Evolutionary conservation across 495 filamentous ascomycete species (phyloP).

Genomic region (Neurospora discreta): DNA sequence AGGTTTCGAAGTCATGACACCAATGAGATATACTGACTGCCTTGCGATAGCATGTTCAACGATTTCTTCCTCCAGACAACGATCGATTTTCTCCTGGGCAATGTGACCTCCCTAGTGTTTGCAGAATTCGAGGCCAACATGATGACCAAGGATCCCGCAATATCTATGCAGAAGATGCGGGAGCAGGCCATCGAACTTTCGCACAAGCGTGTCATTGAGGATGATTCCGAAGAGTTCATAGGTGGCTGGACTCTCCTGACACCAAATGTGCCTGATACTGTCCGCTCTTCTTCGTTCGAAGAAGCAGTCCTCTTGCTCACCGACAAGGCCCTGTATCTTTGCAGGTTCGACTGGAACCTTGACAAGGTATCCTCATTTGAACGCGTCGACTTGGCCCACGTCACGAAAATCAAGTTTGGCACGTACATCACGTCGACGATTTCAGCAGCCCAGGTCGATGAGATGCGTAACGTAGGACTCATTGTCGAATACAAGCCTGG

Average conservation of each 20-base stretch:
- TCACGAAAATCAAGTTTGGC: conserved; percentile 61
- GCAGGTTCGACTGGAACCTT: conserved; percentile 82
- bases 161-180: conserved; percentile 71
- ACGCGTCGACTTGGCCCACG: conserved; percentile 63
- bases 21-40: conserved; percentile 13
- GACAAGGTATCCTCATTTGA: conserved; percentile 89
- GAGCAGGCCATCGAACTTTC: conserved; percentile 82
- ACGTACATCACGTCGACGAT: conserved; percentile 84
- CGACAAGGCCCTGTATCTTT: conserved; percentile 71
- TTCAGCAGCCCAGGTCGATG: conserved; percentile 60
- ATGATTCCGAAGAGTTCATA: conserved; percentile 70
- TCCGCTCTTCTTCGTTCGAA: conserved; percentile 64
- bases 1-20: not conserved
- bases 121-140: conserved; percentile 84
- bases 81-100: conserved; percentile 90
- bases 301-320: conserved; percentile 82
- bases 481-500: conserved; percentile 64
- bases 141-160: conserved; percentile 76
- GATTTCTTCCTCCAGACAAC: conserved; percentile 92
- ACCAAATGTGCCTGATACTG: conserved; percentile 43
- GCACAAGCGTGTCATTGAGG: conserved; percentile 71
- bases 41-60: conserved; percentile 71
- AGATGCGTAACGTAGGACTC: conserved; percentile 70
- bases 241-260: conserved; percentile 72
- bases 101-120: conserved; percentile 71